Evolutionary conservation across 352 stramenopile genomes (phyloP), one percentile per base, ranked within the genome.

Genomic region (Phytophthora hybrid): DNA sequence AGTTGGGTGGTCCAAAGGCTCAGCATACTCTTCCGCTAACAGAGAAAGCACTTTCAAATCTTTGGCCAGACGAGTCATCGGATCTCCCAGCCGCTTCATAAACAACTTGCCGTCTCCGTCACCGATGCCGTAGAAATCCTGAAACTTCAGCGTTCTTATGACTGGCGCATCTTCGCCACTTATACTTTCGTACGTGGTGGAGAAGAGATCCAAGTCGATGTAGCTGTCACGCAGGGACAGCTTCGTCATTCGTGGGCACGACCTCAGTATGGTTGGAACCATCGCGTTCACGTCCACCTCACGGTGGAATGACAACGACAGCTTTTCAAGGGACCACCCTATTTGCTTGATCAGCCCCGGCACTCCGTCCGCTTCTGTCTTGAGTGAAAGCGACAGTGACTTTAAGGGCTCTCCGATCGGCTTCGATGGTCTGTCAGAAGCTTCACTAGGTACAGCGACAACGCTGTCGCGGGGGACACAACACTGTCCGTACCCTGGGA

Each of bases 271-370:
- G 7, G 34, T n/a, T 7, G 66, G 39, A 6, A 68, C 31, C 57
- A 68, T 68, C 26, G 66, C 57, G 18, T 73, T 63, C 19, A 73
- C 66, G 19, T 73, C 66, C 9, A 68, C 32, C 16, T 63, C 66
- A 13, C 52, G 66, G 52, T 73, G 49, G 31, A 73, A 73, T 18
- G 66, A 63, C 13, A 73, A 39, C 18, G 66, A 67, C n/a, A 73
- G 29, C 21, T 49, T 34, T 44, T 23, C 23, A 63, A 73, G 66
- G 1, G 66, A 68, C 66, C 66, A 73, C 39, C 66, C 66, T 16
- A 73, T 63, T 11, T 63, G 57, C 39, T 73, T 47, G 37, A 73
- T 18, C 10, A 73, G 44, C 1, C 58, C 66, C 16, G n/a, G 11
- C 21, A 69, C 26, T 29, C 53, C 63, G 21, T 52, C 41, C n/a